These are phyloP conservation scores for Truncatella angustata DNA, from an alignment of 2,329 filamentous ascomycete genomes.

Conservation along the genomic window DNA sequence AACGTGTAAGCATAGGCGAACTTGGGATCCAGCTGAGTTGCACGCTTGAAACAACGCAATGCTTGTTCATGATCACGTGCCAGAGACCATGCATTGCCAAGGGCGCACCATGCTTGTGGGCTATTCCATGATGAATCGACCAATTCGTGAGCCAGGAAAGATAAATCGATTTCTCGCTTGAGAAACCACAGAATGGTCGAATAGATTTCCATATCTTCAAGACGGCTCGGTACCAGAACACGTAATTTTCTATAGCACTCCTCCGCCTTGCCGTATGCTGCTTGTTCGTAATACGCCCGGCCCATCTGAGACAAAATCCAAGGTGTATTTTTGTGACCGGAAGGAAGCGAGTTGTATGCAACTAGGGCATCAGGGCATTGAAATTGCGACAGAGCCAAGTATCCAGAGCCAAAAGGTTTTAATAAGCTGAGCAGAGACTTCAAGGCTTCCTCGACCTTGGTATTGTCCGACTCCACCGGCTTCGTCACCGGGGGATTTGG, in stretches of 20 bases:
- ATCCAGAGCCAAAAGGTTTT: slow-evolving; percentile 77
- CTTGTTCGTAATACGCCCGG: slow-evolving; percentile 87
- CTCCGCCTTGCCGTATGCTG: slow-evolving; percentile 81
- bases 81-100: slow-evolving; percentile 93
- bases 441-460: slow-evolving; percentile 72
- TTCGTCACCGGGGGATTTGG: slow-evolving; percentile 37
- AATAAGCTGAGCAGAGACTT: slow-evolving; percentile 77
- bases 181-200: slow-evolving; percentile 99
- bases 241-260: slow-evolving; percentile 80
- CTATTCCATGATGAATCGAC: slow-evolving; percentile 85
- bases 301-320: slow-evolving; percentile 93
- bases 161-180: slow-evolving; percentile 86
- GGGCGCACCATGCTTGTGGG: slow-evolving; percentile 91
- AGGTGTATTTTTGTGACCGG: slow-evolving; percentile 80
- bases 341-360: slow-evolving; percentile 68
- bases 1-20: slow-evolving; percentile 96
- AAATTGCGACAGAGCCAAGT: slow-evolving; percentile 75
- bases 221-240: slow-evolving; percentile 73
- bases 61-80: slow-evolving; percentile 93
- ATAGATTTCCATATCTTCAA: slow-evolving; percentile 97
- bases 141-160: slow-evolving; percentile 87
- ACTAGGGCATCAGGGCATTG: slow-evolving; percentile 75
- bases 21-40: slow-evolving; percentile 82
- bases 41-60: slow-evolving; percentile 88
- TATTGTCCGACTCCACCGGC: slow-evolving; percentile 49